Conservation (phyloP, 805 yeast species). For the Sugiyamaella smithiae region DNA sequence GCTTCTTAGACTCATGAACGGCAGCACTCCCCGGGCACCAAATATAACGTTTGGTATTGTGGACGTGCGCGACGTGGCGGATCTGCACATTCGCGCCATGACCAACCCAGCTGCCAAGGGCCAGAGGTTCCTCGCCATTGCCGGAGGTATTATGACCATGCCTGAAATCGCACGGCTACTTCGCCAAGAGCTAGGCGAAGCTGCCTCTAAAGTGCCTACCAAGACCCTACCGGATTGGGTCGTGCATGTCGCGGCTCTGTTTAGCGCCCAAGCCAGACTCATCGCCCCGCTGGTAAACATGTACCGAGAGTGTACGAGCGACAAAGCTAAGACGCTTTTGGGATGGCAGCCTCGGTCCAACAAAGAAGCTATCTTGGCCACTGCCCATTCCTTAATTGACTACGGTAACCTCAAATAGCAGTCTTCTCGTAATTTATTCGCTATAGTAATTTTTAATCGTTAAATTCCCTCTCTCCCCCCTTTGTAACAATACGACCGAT, state of each 20-base stretch:
- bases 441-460: no score
- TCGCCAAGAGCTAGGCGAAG: not conserved
- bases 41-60: conserved; percentile 8
- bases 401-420: not conserved
- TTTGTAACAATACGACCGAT: no score
- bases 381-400: not conserved
- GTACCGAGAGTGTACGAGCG: not conserved
- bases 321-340: not conserved
- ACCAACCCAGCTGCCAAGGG: conserved; percentile 32
- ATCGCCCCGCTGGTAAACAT: not conserved
- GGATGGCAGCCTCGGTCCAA: not conserved
- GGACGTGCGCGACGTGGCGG: conserved; percentile 64
- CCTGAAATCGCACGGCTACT: not conserved
- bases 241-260: not conserved
- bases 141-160: conserved; percentile 18
- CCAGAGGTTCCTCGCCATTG: conserved; percentile 29
- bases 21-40: not conserved
- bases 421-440: no score
- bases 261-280: not conserved
- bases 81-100: conserved; percentile 53
- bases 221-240: not conserved
- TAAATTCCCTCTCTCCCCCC: no score
- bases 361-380: not conserved
- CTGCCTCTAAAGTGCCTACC: not conserved
- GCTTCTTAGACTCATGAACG: not conserved